Conservation (phyloP, 441 rosid genomes). For the Pelargonium citronellum region DNA sequence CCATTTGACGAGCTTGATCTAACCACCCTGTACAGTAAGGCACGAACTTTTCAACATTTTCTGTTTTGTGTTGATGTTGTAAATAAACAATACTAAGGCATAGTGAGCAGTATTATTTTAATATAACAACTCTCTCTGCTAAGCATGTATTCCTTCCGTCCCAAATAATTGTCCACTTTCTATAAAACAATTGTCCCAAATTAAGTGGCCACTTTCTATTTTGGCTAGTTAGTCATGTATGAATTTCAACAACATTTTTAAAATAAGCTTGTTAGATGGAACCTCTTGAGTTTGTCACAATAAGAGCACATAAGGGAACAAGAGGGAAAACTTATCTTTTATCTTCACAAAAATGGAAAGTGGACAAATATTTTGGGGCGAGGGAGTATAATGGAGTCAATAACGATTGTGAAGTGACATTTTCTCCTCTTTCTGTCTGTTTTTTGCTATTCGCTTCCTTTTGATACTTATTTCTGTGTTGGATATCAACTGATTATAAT, state of each 20-base stretch:
- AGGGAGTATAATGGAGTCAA: not conserved
- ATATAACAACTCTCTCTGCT: not conserved
- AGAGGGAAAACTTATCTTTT: too few relatives aligned
- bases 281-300: too few relatives aligned
- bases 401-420: not conserved
- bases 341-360: too few relatives aligned
- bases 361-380: too few relatives aligned
- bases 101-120: not conserved
- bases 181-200: too few relatives aligned
- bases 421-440: not conserved
- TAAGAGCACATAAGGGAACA: too few relatives aligned
- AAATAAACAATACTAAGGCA: not conserved
- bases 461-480: not conserved
- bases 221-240: too few relatives aligned
- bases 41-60: constrained; percentile 31
- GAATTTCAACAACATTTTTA: too few relatives aligned
- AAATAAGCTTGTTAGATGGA: too few relatives aligned
- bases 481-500: constrained; percentile 4
- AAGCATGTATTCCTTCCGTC: not conserved
- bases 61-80: not conserved
- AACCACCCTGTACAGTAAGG: constrained; percentile 90
- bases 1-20: constrained; percentile 98
- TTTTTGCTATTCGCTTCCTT: not conserved
- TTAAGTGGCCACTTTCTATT: too few relatives aligned
- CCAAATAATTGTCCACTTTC: too few relatives aligned